A percentile compares a stretch with the other conserved stretches of the same genome.
phyloP scores from a whole-genome alignment of 2,329 filamentous ascomycete species.

The Didymella exigua region DNA sequence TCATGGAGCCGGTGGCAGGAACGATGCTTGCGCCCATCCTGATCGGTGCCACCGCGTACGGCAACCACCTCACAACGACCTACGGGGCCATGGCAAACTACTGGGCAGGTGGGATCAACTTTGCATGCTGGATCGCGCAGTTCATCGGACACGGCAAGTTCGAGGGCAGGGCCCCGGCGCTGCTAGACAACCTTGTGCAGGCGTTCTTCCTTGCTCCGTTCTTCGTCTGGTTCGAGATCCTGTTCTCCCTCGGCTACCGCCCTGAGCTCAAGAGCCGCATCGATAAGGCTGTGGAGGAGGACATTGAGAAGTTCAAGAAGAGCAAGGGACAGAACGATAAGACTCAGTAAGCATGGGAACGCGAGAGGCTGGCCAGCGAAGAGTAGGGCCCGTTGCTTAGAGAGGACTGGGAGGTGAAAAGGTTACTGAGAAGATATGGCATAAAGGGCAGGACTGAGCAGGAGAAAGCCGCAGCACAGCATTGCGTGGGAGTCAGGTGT shows the following conservation, averaged over 20 bases:
- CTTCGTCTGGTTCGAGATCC: slow-evolving; percentile 94
- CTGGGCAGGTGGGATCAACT: slow-evolving; percentile 70
- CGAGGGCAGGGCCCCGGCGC: slow-evolving; percentile 83
- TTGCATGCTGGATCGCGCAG: slow-evolving; percentile 83
- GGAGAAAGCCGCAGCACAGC: slow-evolving; percentile 19
- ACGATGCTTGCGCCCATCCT: slow-evolving; percentile 76
- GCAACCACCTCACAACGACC: slow-evolving; percentile 73
- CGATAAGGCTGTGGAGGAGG: slow-evolving; percentile 73
- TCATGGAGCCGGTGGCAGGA: slow-evolving; percentile 93
- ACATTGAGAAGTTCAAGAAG: slow-evolving; percentile 74
- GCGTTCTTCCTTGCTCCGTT: slow-evolving; percentile 91
- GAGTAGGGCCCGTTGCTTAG: background rate
- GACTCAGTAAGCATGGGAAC: slow-evolving; percentile 6
- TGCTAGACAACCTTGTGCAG: slow-evolving; percentile 90
- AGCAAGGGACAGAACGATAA: slow-evolving; percentile 55
- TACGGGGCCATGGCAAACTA: slow-evolving; percentile 66
- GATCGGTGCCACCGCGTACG: slow-evolving; percentile 73
- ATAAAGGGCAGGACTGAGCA: background rate
- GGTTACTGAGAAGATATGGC: background rate
- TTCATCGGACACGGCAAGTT: slow-evolving; percentile 91
- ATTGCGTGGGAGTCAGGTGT: slow-evolving; percentile 34
- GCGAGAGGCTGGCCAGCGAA: background rate
- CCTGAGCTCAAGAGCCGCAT: slow-evolving; percentile 83
- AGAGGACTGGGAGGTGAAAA: background rate
- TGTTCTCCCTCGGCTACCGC: slow-evolving; percentile 90